phyloP scores from a whole-genome alignment of 1,284 basidiomycete genomes.

The Ustilago shanxiensis region DNA sequence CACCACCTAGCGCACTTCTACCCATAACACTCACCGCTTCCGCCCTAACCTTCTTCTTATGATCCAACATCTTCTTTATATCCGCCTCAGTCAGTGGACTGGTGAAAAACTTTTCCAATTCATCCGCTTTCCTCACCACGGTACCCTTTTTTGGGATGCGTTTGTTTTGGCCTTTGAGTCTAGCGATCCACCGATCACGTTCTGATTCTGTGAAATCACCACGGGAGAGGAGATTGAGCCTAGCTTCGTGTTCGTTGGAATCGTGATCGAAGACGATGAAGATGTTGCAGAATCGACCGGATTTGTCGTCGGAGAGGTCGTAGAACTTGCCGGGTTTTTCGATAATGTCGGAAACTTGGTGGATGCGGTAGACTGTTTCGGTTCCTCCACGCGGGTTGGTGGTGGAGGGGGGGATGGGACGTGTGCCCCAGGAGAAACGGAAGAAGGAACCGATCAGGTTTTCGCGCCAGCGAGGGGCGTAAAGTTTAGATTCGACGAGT shows the following conservation, averaged over 20 bases:
- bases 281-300: slow-evolving; percentile 59
- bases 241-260: slow-evolving; percentile 45
- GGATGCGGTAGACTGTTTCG: slow-evolving; percentile 82
- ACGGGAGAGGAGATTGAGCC: slow-evolving; percentile 42
- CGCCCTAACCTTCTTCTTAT: slow-evolving; percentile 43
- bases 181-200: slow-evolving; percentile 54
- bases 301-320: slow-evolving; percentile 75
- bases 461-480: slow-evolving; percentile 82
- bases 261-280: slow-evolving; percentile 53
- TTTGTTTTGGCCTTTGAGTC: slow-evolving; percentile 15
- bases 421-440: slow-evolving; percentile 61
- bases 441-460: slow-evolving; percentile 78
- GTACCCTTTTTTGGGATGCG: slow-evolving; percentile 33
- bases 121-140: slow-evolving; percentile 47
- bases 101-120: slow-evolving; percentile 55
- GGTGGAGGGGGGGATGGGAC: slow-evolving; percentile 71
- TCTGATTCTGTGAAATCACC: slow-evolving; percentile 54
- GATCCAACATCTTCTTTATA: slow-evolving; percentile 51
- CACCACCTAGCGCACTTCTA: slow-evolving; percentile 9
- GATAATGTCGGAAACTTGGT: slow-evolving; percentile 78
- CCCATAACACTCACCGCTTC: slow-evolving; percentile 45
- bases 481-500: slow-evolving; percentile 76
- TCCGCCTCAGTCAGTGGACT: slow-evolving; percentile 58
- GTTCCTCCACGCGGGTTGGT: slow-evolving; percentile 71
- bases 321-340: slow-evolving; percentile 78